Percentiles rank a stretch among this genome's conserved stretches.
Conservation (phyloP, 2,329 filamentous ascomycete genomes). For the Purpureocillium takamizusanense region DNA sequence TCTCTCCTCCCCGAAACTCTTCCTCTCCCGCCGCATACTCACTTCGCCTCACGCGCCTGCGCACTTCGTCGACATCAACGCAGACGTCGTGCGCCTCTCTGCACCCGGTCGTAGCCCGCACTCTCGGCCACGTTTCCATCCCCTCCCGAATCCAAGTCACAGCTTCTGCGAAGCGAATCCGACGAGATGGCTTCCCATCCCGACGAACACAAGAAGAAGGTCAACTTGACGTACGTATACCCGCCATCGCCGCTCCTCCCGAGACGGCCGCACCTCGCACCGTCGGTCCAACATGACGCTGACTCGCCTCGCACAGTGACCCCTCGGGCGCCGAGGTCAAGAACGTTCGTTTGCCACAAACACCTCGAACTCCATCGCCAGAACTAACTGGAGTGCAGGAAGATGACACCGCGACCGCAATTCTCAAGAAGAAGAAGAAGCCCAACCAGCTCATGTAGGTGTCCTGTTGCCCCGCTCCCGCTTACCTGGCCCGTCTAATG, state of each 20-base stretch:
- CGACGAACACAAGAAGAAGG: slow-evolving; percentile 68
- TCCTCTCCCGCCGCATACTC: slow-evolving; percentile 3
- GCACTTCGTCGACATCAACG: background rate
- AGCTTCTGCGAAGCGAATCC: slow-evolving; percentile 17
- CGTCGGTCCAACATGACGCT: slow-evolving; percentile 14
- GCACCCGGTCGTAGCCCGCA: slow-evolving; percentile 4
- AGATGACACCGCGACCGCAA: slow-evolving; percentile 89
- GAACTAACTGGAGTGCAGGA: slow-evolving; percentile 43
- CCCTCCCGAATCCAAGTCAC: slow-evolving; percentile 12
- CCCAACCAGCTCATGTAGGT: slow-evolving; percentile 94
- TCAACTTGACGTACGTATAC: slow-evolving; percentile 64
- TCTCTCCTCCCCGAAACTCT: slow-evolving; percentile 10
- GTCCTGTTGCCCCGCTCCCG: background rate
- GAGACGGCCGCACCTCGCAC: too few species aligned
- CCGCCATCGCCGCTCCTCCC: background rate
- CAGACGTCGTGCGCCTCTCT: background rate
- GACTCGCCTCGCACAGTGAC: slow-evolving; percentile 51
- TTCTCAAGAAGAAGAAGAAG: slow-evolving; percentile 99
- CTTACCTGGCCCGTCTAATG: slow-evolving; percentile 9
- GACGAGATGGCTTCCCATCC: slow-evolving; percentile 64
- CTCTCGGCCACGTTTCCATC: slow-evolving; percentile 14
- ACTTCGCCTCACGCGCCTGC: background rate
- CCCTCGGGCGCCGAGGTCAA: slow-evolving; percentile 81
- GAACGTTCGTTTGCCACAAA: slow-evolving; percentile 49
- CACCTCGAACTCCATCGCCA: slow-evolving; percentile 6